Base-by-base conservation (phyloP, 805 yeast genomes). In the Candida namnaoensis region DNA sequence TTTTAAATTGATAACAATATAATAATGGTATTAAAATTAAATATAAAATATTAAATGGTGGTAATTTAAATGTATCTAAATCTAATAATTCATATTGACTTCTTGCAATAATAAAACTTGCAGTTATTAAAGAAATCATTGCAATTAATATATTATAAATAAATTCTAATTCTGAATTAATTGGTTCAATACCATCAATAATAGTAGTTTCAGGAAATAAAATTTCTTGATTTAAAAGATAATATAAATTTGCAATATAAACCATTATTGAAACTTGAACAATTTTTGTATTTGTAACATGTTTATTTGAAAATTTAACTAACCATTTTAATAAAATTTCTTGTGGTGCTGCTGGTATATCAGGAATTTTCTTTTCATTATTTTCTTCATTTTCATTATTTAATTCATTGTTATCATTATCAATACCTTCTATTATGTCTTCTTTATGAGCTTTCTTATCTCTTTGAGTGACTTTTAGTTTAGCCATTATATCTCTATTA, bases 21-120 rank as follows among this genome's bases (percentile, higher is more conserved):
- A 58, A 48, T 9, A 58, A 45, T 2, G 69, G 66, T 19, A 66
- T 36, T 44, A 55, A 64, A 5, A 62, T 41, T 34, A 61, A 34
- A 43, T 65, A 65, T 4, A 64, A 35, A 3, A 58, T 49, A 39
- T 65, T 64, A 55, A 64, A 66, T 12, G 53, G 51, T 1, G 65
- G 65, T 24, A 59, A 27, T 12, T 34, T 38, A n/a, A 24, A n/a
- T 13, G 14, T 11, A n/a, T 15, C 15, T n/a, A 9, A 15, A 23
- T 38, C 25, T 8, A 24, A 5, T 23, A 14, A 7, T 13, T 28
- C 24, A 15, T 28, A 12, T 32, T 13, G 33, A 24, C 23, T 38
- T 38, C 11, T 14, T 32, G 25, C 32, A 9, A 32, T 32, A 32
- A 19, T 32, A 35, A 3, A 32, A 10, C 30, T 32, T n/a, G 7